These are phyloP conservation scores for Chlorella sp. DNA, from an alignment of 139 green algal species.

Conservation along the genomic window DNA sequence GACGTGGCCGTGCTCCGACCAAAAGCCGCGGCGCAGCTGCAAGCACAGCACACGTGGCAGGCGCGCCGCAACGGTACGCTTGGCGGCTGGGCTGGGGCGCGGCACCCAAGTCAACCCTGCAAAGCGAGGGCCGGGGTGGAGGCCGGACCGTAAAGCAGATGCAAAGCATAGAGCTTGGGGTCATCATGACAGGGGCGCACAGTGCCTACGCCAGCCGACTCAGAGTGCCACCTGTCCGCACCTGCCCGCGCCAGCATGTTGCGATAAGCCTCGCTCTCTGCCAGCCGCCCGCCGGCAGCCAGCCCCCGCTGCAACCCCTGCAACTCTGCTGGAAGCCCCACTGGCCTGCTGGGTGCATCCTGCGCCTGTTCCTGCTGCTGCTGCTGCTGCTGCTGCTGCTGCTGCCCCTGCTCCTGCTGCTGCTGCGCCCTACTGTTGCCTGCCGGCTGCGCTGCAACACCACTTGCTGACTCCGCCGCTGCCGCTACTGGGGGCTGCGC, in stretches of 20 bases:
- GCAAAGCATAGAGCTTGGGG: too few species aligned
- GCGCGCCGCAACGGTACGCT: neutral
- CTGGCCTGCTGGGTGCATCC: neutral
- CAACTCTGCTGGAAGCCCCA: neutral
- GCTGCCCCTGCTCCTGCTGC: neutral
- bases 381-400: neutral
- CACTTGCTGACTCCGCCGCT: neutral
- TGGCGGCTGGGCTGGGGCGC: neutral
- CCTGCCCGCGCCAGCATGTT: neutral
- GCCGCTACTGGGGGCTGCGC: too few species aligned
- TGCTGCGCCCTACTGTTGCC: neutral
- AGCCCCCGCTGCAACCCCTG: neutral
- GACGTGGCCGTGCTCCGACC: conserved; percentile 9
- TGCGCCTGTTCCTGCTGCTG: neutral
- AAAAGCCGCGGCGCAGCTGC: conserved; percentile 31
- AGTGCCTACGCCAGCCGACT: too few species aligned
- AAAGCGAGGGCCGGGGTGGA: neutral
- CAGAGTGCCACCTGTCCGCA: too few species aligned
- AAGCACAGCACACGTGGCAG: conserved; percentile 32
- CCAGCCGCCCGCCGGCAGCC: neutral
- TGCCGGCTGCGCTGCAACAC: too few species aligned
- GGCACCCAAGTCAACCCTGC: conserved; percentile 4
- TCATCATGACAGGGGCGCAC: too few species aligned
- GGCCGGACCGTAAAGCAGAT: neutral
- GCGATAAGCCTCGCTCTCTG: neutral